Evolutionary conservation across 202 grass and related monocot species (phyloP), one percentile per base, ranked within the genome.

Genomic region (Schoenoplectus tabernaemontani): DNA sequence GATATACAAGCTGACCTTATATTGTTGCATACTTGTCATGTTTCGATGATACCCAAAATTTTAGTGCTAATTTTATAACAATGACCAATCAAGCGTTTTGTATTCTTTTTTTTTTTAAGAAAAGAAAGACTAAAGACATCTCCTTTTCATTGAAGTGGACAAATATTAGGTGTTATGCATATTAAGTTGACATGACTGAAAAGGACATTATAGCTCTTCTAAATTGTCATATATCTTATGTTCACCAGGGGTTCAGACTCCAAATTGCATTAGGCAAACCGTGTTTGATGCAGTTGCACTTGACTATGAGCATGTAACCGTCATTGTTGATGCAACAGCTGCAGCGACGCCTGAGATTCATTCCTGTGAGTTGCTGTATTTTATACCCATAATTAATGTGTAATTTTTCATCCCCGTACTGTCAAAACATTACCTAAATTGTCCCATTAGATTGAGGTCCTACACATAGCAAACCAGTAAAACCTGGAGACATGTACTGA

Each of bases 191-290:
- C 24, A 17, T 2, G 12, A 54, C 46, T 10, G 15, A 74, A 68
- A 53, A 74, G 16, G 15, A 54, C 8, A 2, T 19, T 4, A 74
- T 54, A 34, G 4, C 46, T 53, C 70, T 74, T 53, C 19, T 74
- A 74, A 70, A 54, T 53, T 53, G 28, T 54, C 47, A 51, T 26
- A 4, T 2, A 2, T 19, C n/a, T 83, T 48, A 46, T 47, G 43
- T 71, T 68, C 1, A 44, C 58, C 84, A 98, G 91, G 95, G 11
- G 86, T 98, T 86, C 95, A 98, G 85, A 98, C 91, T 37, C 95
- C 95, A 73, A 95, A 95, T 84, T 98, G 95, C 77, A 98, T 95
- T 24, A 87, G 91, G 32, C 95, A 98, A 78, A 95, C 91, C 12
- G 90, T 85, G 30, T 98, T 89, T 47, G 96, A 98, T 89, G 96